Conservation (phyloP, 2,329 filamentous ascomycete species). For the Aspergillus sojae region DNA sequence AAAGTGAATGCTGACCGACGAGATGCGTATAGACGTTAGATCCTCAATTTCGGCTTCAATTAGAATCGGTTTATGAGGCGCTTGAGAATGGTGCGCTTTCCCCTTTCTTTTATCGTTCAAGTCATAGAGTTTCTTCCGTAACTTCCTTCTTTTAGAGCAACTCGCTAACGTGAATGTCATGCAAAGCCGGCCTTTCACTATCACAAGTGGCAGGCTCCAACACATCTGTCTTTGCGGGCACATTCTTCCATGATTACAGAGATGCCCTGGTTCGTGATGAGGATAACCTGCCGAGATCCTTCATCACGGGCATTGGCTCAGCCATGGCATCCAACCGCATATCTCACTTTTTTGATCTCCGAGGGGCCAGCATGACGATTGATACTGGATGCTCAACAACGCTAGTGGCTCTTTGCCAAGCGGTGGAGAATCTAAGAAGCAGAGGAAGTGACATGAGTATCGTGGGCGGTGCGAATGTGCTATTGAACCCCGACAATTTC, state of each 20-base stretch:
- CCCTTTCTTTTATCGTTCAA: too few species aligned
- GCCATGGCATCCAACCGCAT: constrained; percentile 31
- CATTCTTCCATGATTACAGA: constrained; percentile 23
- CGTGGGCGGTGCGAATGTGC: constrained; percentile 14
- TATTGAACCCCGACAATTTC: constrained; percentile 9
- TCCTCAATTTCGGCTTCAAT: too few species aligned
- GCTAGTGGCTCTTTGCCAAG: constrained; percentile 29
- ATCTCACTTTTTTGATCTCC: constrained; percentile 32
- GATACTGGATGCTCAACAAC: constrained; percentile 32
- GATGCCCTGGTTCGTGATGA: constrained; percentile 24
- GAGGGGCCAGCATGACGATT: constrained; percentile 28
- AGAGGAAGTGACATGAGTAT: constrained; percentile 16
- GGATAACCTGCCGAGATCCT: constrained; percentile 21
- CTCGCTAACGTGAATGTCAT: not conserved
- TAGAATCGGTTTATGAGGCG: too few species aligned
- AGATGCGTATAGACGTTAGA: too few species aligned
- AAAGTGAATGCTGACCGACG: too few species aligned
- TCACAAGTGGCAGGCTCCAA: constrained; percentile 22
- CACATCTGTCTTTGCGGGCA: constrained; percentile 27
- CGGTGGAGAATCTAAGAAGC: constrained; percentile 21
- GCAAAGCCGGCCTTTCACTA: constrained; percentile 8
- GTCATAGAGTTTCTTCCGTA: too few species aligned
- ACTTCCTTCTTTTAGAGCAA: too few species aligned
- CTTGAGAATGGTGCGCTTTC: too few species aligned
- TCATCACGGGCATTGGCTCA: constrained; percentile 12